Conservation (phyloP, 2,329 filamentous ascomycete species). For the Didymella keratinophila region DNA sequence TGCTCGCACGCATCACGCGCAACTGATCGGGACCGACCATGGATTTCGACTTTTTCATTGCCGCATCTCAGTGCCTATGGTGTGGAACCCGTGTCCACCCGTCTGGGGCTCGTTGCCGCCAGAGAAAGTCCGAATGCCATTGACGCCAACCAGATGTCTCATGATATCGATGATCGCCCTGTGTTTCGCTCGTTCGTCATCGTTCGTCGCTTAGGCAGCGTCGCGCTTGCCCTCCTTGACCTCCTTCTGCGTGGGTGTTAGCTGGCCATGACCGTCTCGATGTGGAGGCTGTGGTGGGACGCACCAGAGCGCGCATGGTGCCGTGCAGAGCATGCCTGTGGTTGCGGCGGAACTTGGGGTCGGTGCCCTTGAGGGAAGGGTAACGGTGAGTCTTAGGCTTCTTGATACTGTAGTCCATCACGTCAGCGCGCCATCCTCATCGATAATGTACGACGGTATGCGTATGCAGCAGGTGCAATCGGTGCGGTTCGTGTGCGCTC, state of each 20-base stretch:
- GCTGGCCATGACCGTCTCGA: conserved; percentile 17
- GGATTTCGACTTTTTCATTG: conserved; percentile 51
- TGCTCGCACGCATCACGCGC: conserved; percentile 37
- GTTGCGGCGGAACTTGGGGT: conserved; percentile 99
- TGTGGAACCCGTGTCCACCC: conserved; percentile 44
- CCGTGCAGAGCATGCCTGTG: conserved; percentile 99
- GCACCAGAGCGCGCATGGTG: conserved; percentile 96
- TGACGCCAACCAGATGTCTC: conserved; percentile 53
- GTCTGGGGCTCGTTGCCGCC: conserved; percentile 47
- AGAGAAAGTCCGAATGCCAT: conserved; percentile 52
- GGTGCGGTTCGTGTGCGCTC: conserved; percentile 23
- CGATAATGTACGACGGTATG: conserved; percentile 1
- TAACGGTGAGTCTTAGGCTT: conserved; percentile 99
- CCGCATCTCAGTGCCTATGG: conserved; percentile 47
- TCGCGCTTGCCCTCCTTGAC: conserved; percentile 95
- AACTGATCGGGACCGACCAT: conserved; percentile 29
- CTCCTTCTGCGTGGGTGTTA: conserved; percentile 77
- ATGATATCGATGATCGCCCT: conserved; percentile 50
- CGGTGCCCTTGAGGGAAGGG: conserved; percentile 97
- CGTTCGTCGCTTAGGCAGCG: conserved; percentile 68
- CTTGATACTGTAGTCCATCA: conserved; percentile 79
- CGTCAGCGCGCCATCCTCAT: conserved; percentile 29
- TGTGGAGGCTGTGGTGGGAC: conserved; percentile 48
- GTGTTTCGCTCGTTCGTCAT: conserved; percentile 44
- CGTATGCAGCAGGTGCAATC: conserved; percentile 1